Evolutionary conservation across 1,284 basidiomycete species (phyloP).

Genomic region (Agroathelia rolfsii): DNA sequence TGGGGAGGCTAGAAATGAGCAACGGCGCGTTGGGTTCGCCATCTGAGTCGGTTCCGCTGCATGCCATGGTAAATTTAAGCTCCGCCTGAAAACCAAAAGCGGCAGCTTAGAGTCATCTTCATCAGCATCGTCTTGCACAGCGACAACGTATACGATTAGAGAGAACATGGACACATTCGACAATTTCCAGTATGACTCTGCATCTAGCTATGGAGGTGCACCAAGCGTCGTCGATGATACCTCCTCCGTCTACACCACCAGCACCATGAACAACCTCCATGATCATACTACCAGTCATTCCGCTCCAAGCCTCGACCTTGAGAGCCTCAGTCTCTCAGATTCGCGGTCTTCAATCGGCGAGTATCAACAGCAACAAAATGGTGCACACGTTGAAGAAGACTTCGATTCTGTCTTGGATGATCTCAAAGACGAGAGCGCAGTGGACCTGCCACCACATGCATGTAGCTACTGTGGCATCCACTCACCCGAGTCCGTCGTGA

Average conservation of each 20-base stretch:
- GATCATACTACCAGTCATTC: too few species aligned
- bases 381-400: constrained; percentile 60
- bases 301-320: constrained; percentile 51
- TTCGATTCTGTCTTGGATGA: constrained; percentile 84
- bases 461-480: constrained; percentile 99
- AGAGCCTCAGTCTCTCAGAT: constrained; percentile 55
- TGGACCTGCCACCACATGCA: constrained; percentile 83
- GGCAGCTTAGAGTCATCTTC: too few species aligned
- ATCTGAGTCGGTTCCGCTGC: too few species aligned
- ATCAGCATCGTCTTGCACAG: too few species aligned
- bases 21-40: too few species aligned
- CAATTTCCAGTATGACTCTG: constrained; percentile 77
- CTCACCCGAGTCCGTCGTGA: constrained; percentile 93
- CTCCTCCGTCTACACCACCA: constrained; percentile 75
- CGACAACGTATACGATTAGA: too few species aligned
- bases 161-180: constrained; percentile 79
- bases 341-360: constrained; percentile 29
- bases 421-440: constrained; percentile 73
- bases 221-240: constrained; percentile 74
- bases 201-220: constrained; percentile 66
- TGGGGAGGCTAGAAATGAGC: too few species aligned
- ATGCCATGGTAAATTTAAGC: too few species aligned
- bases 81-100: too few species aligned
- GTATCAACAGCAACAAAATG: constrained; percentile 21
- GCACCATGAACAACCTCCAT: constrained; percentile 40